A percentile compares a stretch with the other conserved stretches of the same genome.
Evolutionary conservation across 768 basidiomycete species (phyloP).

Genomic region (Suillus plorans): DNA sequence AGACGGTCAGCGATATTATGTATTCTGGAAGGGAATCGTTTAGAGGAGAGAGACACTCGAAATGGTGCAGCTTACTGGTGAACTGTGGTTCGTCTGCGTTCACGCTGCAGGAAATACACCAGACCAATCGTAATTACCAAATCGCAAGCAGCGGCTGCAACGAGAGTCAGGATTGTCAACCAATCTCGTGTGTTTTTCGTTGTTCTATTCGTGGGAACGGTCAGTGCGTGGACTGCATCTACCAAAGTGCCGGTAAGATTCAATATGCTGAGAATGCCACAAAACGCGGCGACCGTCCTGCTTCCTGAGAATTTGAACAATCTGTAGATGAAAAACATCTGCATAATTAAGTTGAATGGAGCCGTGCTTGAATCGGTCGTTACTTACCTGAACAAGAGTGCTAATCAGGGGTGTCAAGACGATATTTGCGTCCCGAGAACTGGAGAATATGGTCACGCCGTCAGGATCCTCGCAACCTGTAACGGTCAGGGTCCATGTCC

Average conservation of each 20-base stretch:
- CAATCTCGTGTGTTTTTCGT: conserved; percentile 3
- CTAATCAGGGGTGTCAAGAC: conserved; percentile 8
- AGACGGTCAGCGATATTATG: not conserved
- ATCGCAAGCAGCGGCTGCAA: conserved; percentile 8
- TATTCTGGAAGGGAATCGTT: not conserved
- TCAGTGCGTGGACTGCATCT: not conserved
- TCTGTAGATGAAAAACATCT: conserved; percentile 9
- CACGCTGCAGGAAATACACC: conserved; percentile 7
- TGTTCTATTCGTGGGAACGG: not conserved
- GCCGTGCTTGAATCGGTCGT: not conserved
- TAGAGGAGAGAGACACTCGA: not conserved
- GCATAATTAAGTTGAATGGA: not conserved
- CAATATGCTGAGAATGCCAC: conserved; percentile 2
- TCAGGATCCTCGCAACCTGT: conserved; percentile 1
- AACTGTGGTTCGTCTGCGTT: not conserved
- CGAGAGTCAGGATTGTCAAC: conserved; percentile 9
- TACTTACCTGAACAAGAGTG: conserved; percentile 8
- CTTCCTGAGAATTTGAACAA: conserved; percentile 7
- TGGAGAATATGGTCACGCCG: conserved; percentile 10
- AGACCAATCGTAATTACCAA: conserved; percentile 5
- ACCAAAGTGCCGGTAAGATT: conserved; percentile 9
- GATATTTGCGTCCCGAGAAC: conserved; percentile 5
- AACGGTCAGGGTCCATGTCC: conserved; percentile 7
- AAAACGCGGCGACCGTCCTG: not conserved
- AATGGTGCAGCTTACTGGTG: not conserved